Evolutionary conservation across 208 protist species (phyloP).

Genomic region (Strigomonas culicis): DNA sequence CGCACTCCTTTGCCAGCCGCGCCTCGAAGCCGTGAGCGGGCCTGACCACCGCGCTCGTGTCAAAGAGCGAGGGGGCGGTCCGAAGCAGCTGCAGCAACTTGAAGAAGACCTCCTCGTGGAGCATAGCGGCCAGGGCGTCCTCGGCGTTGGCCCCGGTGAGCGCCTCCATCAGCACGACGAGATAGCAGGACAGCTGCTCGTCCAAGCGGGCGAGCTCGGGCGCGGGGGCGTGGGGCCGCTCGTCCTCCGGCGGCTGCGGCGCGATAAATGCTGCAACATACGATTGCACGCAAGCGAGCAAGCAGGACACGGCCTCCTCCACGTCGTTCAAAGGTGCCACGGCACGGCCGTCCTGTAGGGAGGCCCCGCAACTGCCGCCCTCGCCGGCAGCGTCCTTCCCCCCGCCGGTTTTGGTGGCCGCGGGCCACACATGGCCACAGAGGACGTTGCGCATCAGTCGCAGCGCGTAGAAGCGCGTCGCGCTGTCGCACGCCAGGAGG

Average conservation of each 20-base stretch:
- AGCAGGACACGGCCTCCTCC: neutral
- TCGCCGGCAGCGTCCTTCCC: neutral
- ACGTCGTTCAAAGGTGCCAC: neutral
- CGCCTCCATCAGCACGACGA: neutral
- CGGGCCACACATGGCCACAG: neutral
- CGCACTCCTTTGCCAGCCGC: neutral
- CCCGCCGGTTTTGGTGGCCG: neutral
- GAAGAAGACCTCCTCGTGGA: neutral
- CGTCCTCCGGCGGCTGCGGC: neutral
- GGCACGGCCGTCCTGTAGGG: neutral
- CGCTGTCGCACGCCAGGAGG: neutral
- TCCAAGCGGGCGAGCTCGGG: neutral
- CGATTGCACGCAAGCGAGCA: neutral
- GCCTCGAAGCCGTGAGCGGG: neutral
- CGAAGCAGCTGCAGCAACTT: neutral
- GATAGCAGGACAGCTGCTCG: neutral
- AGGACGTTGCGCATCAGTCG: neutral
- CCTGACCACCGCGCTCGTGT: neutral
- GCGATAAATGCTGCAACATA: neutral
- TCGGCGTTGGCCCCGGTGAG: neutral
- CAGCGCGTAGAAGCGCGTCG: constrained; percentile 1
- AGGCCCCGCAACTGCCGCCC: too few species aligned
- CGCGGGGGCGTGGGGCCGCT: too few species aligned
- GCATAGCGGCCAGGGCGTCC: neutral
- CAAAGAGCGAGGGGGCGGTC: neutral